Base-by-base conservation (phyloP, 192 early-diverging fungal species). In the Helicostylum pulchrum region DNA sequence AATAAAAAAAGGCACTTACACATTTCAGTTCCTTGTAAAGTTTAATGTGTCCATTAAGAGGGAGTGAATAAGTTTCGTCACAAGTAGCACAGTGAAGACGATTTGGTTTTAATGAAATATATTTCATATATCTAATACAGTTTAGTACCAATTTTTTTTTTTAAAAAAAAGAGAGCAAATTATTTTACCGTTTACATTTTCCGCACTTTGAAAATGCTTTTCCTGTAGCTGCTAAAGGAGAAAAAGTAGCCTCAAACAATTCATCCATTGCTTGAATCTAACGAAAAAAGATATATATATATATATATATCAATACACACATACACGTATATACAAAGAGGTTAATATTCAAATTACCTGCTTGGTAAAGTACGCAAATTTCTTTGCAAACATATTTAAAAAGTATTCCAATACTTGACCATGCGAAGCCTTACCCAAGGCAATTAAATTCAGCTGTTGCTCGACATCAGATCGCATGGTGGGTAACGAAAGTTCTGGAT, bases 221-320 rank as follows among this genome's bases (percentile, higher is more conserved):
- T 12, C 80, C 80, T 0, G 80, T 77, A 21, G 66, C 61, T 30
- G 81, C 70, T 11, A 82, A 48, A 19, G 83, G 67, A 2, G 81
- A 83, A 36, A 84, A 82, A 3, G 80, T 79, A 2, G 80, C 80
- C 65, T 82, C 80, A 61, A 82, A 82, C 5, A 82, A 45, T 54
- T 80, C 66, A 62, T 82, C 80, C 80, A 80, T 80, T 3, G 57
- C 53, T 26, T 62, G 54, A 64, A 81, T 69, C 71, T 74, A 58
- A 26, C 20, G 14, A 46, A 76, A 12, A 50, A 4, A 20, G 8
- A 5, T 17, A n/a, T 10, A 26, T 62, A 7, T 31, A 44, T 50
- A 31, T n/a, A 9, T 57, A 43, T 30, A 14, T 14, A 39, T 11
- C 30, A 42, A 65, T 4, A 31, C 4, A 8, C 9, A 66, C 55